phyloP scores from a whole-genome alignment of 345 rosid species.

The Salix brachista region DNA sequence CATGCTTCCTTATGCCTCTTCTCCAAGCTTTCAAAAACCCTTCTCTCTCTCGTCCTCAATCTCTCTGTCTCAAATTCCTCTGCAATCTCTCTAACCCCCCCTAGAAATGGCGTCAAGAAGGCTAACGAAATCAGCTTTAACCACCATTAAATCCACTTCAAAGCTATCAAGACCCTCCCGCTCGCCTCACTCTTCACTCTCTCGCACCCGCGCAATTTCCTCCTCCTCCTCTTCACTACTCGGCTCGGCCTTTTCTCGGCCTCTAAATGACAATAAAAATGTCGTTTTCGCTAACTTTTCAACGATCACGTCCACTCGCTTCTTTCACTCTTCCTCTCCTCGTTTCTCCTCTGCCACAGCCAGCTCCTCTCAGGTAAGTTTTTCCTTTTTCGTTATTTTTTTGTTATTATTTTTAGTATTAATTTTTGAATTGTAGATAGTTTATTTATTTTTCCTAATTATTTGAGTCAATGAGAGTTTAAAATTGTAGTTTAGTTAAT shows the following conservation, averaged over 20 bases:
- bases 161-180: background rate
- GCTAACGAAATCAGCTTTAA: slow-evolving; percentile 30
- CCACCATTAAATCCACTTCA: slow-evolving; percentile 24
- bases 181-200: slow-evolving; percentile 5
- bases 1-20: slow-evolving; percentile 20
- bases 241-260: background rate
- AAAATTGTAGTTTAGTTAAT: too few species aligned
- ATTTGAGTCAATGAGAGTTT: background rate
- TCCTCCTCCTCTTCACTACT: slow-evolving; percentile 7
- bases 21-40: background rate
- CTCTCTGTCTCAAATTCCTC: background rate
- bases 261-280: background rate
- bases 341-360: slow-evolving; percentile 30
- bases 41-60: too few species aligned
- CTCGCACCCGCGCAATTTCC: slow-evolving; percentile 26
- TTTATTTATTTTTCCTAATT: background rate
- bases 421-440: background rate
- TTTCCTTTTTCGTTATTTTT: background rate
- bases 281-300: slow-evolving; percentile 13
- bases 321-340: slow-evolving; percentile 38
- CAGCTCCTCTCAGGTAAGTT: slow-evolving; percentile 40
- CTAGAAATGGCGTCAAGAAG: slow-evolving; percentile 35
- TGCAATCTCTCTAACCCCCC: background rate
- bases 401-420: background rate
- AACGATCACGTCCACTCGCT: slow-evolving; percentile 9